Percentiles rank a stretch among this genome's conserved stretches.
These are phyloP conservation scores for Plasmodium malariae DNA, from an alignment of 169 alveolate genomes.

Conservation along the genomic window DNA sequence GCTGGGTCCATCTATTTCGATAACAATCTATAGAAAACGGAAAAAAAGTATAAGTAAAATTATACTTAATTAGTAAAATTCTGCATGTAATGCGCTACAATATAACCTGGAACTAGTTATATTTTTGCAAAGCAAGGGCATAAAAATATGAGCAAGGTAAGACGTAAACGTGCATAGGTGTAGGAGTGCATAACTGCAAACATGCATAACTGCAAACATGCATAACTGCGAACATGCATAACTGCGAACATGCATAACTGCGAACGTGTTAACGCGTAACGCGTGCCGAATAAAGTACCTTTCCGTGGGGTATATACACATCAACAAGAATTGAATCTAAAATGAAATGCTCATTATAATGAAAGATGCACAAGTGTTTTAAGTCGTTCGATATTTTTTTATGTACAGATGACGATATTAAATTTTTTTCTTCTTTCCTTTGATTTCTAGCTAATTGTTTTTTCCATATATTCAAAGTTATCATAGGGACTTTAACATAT, in stretches of 20 bases:
- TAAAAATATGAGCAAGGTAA: too few relatives aligned
- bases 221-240: too few relatives aligned
- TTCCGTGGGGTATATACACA: conserved; percentile 28
- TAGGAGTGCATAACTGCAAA: too few relatives aligned
- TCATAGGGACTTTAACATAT: conserved; percentile 37
- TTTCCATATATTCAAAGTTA: conserved; percentile 67
- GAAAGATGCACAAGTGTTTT: conserved; percentile 28
- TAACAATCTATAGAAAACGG: conserved; percentile 15
- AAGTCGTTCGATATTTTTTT: conserved; percentile 57
- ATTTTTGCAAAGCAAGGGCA: too few relatives aligned
- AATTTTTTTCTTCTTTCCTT: conserved; percentile 58
- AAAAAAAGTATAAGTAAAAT: neutral
- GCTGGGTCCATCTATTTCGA: conserved; percentile 71
- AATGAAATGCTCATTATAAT: conserved; percentile 49
- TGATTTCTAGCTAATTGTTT: conserved; percentile 73
- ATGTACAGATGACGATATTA: conserved; percentile 61
- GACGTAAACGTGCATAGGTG: too few relatives aligned
- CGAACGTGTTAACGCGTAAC: too few relatives aligned
- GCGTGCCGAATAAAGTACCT: too few relatives aligned
- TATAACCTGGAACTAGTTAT: too few relatives aligned
- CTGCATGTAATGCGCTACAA: neutral
- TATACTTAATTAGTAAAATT: neutral
- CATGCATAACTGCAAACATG: too few relatives aligned
- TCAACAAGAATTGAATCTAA: conserved; percentile 66
- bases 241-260: too few relatives aligned